Evolutionary conservation across 75 land plant genomes (phyloP).

Genomic region (Picea glauca): DNA sequence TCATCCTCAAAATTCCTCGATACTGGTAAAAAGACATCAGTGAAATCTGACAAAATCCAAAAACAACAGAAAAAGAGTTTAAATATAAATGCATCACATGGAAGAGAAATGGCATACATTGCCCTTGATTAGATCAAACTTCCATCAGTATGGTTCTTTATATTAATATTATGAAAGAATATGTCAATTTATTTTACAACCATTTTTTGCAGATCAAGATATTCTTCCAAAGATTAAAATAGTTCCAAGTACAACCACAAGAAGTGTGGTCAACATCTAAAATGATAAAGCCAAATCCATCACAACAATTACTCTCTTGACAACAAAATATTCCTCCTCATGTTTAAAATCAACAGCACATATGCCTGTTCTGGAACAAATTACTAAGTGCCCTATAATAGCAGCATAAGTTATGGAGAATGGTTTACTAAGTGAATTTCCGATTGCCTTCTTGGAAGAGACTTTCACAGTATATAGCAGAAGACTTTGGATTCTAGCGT

Average conservation of each 20-base stretch:
- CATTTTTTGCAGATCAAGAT: neutral
- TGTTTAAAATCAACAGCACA: neutral
- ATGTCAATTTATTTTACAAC: neutral
- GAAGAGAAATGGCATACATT: neutral
- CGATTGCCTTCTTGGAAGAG: neutral
- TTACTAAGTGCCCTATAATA: neutral
- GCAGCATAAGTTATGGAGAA: constrained; percentile 2
- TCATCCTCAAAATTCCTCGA: neutral
- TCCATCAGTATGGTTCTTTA: neutral
- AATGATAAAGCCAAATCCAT: neutral
- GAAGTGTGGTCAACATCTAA: neutral
- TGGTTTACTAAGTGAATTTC: neutral
- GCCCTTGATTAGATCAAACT: neutral
- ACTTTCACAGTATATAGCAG: neutral
- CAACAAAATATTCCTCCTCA: neutral
- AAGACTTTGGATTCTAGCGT: neutral
- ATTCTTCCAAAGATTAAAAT: neutral
- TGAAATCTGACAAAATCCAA: constrained; percentile 6
- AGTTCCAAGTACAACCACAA: neutral
- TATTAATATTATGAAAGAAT: neutral
- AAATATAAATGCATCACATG: neutral
- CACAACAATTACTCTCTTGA: neutral
- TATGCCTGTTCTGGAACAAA: neutral
- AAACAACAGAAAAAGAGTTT: constrained; percentile 1
- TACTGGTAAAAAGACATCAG: neutral